phyloP scores from a whole-genome alignment of 148 eudicot genomes.

The Vaccinium vitisidaea region DNA sequence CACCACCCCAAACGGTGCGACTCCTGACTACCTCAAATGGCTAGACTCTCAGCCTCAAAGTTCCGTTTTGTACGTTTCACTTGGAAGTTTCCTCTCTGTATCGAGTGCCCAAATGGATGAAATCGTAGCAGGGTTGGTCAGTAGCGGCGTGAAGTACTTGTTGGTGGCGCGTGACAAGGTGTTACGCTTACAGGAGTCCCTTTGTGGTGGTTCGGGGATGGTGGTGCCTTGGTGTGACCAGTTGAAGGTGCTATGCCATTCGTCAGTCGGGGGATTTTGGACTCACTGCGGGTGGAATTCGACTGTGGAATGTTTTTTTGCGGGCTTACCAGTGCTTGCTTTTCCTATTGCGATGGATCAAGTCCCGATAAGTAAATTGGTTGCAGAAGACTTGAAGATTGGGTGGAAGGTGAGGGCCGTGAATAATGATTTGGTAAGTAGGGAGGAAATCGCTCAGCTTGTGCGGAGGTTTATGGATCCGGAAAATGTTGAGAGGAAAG shows the following conservation, averaged over 20 bases:
- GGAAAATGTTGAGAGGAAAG: conserved; percentile 25
- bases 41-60: conserved; percentile 30
- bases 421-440: conserved; percentile 19
- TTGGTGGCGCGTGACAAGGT: conserved; percentile 33
- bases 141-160: conserved; percentile 24
- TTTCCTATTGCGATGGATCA: conserved; percentile 38
- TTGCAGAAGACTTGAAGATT: conserved; percentile 42
- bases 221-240: conserved; percentile 51
- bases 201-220: conserved; percentile 13
- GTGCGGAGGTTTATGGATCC: conserved; percentile 41
- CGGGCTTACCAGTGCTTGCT: conserved; percentile 34
- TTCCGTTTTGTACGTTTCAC: conserved; percentile 37
- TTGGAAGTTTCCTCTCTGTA: conserved; percentile 32
- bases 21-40: conserved; percentile 30
- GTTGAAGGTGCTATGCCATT: conserved; percentile 36
- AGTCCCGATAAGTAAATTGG: conserved; percentile 25
- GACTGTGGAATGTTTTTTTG: conserved; percentile 27
- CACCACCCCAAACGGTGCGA: not conserved
- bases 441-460: conserved; percentile 23
- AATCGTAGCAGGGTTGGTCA: conserved; percentile 24
- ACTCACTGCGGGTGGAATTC: conserved; percentile 46
- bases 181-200: not conserved
- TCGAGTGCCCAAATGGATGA: conserved; percentile 38
- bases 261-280: conserved; percentile 38
- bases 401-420: conserved; percentile 36